phyloP scores from a whole-genome alignment of 345 rosid species.

The Citrus unshiu region DNA sequence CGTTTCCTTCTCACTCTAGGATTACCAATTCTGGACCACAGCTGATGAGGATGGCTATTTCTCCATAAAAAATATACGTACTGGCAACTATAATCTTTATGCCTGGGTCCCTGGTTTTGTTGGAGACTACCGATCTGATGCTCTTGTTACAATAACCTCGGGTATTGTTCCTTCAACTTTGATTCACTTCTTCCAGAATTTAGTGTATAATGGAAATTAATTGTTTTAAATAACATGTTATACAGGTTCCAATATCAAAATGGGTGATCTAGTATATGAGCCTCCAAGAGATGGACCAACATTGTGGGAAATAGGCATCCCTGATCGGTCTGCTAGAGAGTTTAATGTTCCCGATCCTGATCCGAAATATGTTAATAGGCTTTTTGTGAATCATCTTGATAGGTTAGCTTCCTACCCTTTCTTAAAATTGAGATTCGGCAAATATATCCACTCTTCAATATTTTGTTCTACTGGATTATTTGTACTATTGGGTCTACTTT shows the following conservation, averaged over 20 bases:
- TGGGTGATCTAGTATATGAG: conserved; percentile 59
- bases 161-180: conserved; percentile 32
- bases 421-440: neutral
- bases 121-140: conserved; percentile 64
- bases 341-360: conserved; percentile 81
- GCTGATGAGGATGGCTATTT: conserved; percentile 62
- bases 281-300: conserved; percentile 90
- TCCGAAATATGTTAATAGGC: conserved; percentile 59
- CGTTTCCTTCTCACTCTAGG: conserved; percentile 29
- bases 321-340: conserved; percentile 77
- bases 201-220: neutral
- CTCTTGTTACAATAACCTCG: conserved; percentile 44
- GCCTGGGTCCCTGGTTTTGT: conserved; percentile 88
- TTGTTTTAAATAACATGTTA: conserved; percentile 1
- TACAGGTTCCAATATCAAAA: conserved; percentile 49
- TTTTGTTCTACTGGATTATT: neutral
- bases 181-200: neutral
- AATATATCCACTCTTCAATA: neutral
- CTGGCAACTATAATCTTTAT: conserved; percentile 70
- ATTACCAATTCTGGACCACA: conserved; percentile 87
- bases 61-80: conserved; percentile 48
- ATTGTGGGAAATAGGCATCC: conserved; percentile 91
- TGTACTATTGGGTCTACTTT: neutral
- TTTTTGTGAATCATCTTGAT: conserved; percentile 71
- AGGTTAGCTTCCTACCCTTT: conserved; percentile 34